Conservation (phyloP, 1,284 basidiomycete species). For the Schizophyllum commune region DNA sequence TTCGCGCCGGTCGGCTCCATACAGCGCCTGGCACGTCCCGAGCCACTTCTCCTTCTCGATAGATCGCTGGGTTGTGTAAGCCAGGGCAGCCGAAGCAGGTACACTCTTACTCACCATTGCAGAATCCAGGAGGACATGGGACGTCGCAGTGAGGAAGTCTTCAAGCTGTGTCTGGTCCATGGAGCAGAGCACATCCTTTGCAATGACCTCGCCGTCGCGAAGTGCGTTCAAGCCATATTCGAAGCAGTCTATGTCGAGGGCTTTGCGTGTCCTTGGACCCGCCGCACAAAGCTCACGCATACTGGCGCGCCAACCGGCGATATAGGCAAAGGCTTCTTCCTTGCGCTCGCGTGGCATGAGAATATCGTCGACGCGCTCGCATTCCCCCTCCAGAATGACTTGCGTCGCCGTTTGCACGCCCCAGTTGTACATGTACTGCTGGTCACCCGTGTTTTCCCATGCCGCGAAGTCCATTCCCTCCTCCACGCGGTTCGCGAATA, state of each 20-base stretch:
- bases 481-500: background rate
- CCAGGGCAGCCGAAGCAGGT: background rate
- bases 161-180: background rate
- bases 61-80: background rate
- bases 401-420: too few relatives aligned
- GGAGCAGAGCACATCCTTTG: background rate
- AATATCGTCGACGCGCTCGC: background rate
- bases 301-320: background rate
- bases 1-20: background rate
- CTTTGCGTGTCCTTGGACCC: too few relatives aligned
- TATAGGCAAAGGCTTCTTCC: background rate
- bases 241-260: background rate
- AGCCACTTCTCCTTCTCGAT: background rate
- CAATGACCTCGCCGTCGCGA: background rate
- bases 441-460: background rate
- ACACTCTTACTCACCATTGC: background rate
- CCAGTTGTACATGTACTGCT: too few relatives aligned
- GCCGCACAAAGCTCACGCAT: background rate
- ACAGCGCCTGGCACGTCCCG: background rate
- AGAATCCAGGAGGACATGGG: background rate
- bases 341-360: background rate
- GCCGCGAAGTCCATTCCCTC: background rate
- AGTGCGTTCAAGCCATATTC: background rate
- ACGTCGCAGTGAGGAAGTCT: background rate
- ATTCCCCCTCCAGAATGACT: too few relatives aligned